Conservation (phyloP, 148 eudicot species). For the Linanthus parryae region DNA sequence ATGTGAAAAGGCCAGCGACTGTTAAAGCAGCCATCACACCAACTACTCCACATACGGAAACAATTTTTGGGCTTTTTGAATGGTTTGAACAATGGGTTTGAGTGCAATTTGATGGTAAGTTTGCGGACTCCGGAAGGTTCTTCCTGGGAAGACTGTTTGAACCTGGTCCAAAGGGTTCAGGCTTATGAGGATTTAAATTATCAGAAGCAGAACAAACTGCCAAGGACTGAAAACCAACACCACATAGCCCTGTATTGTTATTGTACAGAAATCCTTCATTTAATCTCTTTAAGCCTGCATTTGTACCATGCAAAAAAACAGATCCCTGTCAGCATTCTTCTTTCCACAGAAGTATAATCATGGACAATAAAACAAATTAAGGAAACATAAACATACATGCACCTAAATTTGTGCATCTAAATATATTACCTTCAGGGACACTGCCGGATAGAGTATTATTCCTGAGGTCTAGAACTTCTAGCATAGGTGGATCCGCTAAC, state of each 20-base stretch:
- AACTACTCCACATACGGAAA: slow-evolving; percentile 39
- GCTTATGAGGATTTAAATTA: slow-evolving; percentile 23
- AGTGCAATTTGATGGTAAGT: slow-evolving; percentile 37
- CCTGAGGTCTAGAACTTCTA: slow-evolving; percentile 56
- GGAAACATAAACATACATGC: too few species aligned
- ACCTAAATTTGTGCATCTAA: too few species aligned
- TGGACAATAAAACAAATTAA: neutral
- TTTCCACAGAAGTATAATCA: neutral
- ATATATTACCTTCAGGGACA: slow-evolving; percentile 66
- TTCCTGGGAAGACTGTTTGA: slow-evolving; percentile 35
- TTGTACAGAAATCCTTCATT: slow-evolving; percentile 55
- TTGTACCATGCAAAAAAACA: neutral
- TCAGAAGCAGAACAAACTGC: slow-evolving; percentile 43
- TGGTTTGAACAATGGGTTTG: slow-evolving; percentile 21
- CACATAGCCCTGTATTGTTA: slow-evolving; percentile 73
- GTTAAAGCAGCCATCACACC: slow-evolving; percentile 23
- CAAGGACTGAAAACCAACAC: slow-evolving; percentile 54
- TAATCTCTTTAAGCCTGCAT: slow-evolving; percentile 61
- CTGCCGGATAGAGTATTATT: slow-evolving; percentile 79
- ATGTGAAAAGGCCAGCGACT: slow-evolving; percentile 43
- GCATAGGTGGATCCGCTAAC: slow-evolving; percentile 52
- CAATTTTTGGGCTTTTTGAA: slow-evolving; percentile 28
- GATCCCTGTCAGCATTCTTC: too few species aligned
- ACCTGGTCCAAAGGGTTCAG: slow-evolving; percentile 58
- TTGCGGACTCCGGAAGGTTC: slow-evolving; percentile 66